A percentile compares a stretch with the other conserved stretches of the same genome.
Evolutionary conservation across 495 filamentous ascomycete species (phyloP).

Genomic region (Pseudevernia furfuracea): DNA sequence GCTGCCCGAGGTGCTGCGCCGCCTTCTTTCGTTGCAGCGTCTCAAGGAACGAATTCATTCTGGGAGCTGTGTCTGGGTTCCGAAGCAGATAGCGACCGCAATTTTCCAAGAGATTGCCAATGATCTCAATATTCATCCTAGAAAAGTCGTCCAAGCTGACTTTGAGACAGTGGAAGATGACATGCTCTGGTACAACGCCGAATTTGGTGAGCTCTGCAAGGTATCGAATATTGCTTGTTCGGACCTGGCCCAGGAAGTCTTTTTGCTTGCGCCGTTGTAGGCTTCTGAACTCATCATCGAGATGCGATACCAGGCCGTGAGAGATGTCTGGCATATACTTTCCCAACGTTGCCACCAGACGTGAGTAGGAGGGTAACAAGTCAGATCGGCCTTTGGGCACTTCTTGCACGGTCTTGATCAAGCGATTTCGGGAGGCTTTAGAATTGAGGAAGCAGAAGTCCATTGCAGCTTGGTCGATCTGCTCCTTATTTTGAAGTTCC

Average conservation of each 20-base stretch:
- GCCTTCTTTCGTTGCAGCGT: conserved; percentile 93
- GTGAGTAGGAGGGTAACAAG: conserved; percentile 84
- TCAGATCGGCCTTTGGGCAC: conserved; percentile 89
- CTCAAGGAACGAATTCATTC: conserved; percentile 90
- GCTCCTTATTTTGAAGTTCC: conserved; percentile 83
- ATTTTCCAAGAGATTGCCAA: conserved; percentile 93
- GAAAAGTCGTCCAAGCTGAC: conserved; percentile 97
- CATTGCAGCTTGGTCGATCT: conserved; percentile 82
- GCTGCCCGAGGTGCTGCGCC: conserved; percentile 87
- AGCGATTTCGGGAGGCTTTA: conserved; percentile 88
- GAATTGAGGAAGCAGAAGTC: conserved; percentile 99
- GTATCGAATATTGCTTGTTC: conserved; percentile 91
- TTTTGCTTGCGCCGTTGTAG: conserved; percentile 97
- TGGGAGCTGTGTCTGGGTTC: conserved; percentile 84
- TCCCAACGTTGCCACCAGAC: conserved; percentile 84
- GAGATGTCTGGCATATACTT: conserved; percentile 90
- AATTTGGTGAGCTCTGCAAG: conserved; percentile 97
- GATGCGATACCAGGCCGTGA: conserved; percentile 83
- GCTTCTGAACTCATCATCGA: conserved; percentile 95
- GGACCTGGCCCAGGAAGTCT: conserved; percentile 89
- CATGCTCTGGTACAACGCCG: conserved; percentile 94
- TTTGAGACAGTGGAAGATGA: conserved; percentile 97
- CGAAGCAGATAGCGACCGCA: conserved; percentile 92
- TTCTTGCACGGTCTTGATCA: conserved; percentile 89
- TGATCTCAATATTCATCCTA: conserved; percentile 97